A percentile compares a stretch with the other conserved stretches of the same genome.
Evolutionary conservation across 2,329 filamentous ascomycete genomes (phyloP).

Genomic region (Fusarium metavorans): DNA sequence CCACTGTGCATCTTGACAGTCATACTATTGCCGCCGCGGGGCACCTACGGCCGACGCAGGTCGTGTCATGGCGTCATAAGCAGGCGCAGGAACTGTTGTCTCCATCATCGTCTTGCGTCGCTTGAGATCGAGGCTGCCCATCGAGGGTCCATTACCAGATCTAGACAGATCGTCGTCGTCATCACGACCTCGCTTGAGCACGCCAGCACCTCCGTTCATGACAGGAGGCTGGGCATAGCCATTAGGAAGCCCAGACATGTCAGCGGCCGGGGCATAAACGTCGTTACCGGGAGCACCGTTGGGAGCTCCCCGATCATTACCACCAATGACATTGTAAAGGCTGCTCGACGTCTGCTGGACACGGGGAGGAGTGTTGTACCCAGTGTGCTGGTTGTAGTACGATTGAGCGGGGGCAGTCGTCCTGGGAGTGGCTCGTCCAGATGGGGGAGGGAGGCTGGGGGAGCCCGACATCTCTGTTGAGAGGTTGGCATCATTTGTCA

Average conservation of each 20-base stretch:
- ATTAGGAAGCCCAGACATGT: conserved; percentile 69
- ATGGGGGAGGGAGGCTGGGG: conserved; percentile 81
- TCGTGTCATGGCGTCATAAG: conserved; percentile 63
- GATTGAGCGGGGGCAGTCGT: conserved; percentile 78
- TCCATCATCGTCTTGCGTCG: conserved; percentile 83
- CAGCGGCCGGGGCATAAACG: conserved; percentile 75
- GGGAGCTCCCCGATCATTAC: conserved; percentile 75
- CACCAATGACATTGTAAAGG: conserved; percentile 91
- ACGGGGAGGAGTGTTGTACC: conserved; percentile 85
- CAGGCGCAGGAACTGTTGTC: conserved; percentile 62
- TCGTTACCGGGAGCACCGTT: conserved; percentile 73
- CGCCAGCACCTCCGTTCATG: conserved; percentile 72
- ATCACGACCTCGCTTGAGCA: conserved; percentile 62
- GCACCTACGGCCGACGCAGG: conserved; percentile 59
- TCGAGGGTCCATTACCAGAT: conserved; percentile 60
- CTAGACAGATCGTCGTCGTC: conserved; percentile 73
- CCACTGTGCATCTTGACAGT: conserved; percentile 8
- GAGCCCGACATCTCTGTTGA: conserved; percentile 87
- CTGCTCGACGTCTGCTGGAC: conserved; percentile 78
- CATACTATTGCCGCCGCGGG: conserved; percentile 53
- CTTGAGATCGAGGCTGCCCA: conserved; percentile 73
- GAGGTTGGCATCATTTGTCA: conserved; percentile 82
- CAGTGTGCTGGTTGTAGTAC: conserved; percentile 76
- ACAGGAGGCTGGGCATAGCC: conserved; percentile 66
- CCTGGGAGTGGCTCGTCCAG: conserved; percentile 87